A percentile compares a stretch with the other conserved stretches of the same genome.
Evolutionary conservation across 2,329 filamentous ascomycete species (phyloP).

Genomic region (Ophiobolus disseminans): DNA sequence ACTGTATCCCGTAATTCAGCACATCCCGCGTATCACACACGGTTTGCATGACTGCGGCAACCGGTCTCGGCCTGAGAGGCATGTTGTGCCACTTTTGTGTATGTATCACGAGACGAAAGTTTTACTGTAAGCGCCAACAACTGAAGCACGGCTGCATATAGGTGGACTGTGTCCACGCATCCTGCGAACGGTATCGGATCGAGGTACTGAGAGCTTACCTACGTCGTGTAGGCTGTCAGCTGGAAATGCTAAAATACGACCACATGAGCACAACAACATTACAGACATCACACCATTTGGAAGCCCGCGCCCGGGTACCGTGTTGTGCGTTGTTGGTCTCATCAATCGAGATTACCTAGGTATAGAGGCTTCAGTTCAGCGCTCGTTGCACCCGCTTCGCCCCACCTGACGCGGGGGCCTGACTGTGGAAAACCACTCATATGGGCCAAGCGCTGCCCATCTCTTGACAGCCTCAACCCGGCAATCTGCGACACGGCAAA

Average conservation of each 20-base stretch:
- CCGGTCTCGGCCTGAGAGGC: constrained; percentile 30
- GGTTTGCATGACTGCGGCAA: constrained; percentile 32
- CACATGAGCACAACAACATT: constrained; percentile 14
- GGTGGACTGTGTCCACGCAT: constrained; percentile 20
- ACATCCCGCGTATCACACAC: constrained; percentile 36
- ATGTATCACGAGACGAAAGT: constrained; percentile 40
- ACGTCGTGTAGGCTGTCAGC: constrained; percentile 19
- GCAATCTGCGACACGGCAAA: constrained; percentile 44
- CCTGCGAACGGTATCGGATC: constrained; percentile 25
- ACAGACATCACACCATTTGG: constrained; percentile 21
- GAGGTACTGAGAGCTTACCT: constrained; percentile 25
- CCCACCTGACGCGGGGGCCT: constrained; percentile 17
- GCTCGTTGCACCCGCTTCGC: constrained; percentile 12
- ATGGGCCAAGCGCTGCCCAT: constrained; percentile 26
- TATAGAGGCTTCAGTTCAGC: constrained; percentile 25
- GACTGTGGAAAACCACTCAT: constrained; percentile 4
- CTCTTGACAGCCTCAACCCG: constrained; percentile 41
- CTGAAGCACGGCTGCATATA: constrained; percentile 1
- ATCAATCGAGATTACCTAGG: constrained; percentile 34
- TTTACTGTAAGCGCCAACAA: constrained; percentile 31
- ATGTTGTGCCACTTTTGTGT: constrained; percentile 29
- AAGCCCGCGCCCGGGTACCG: constrained; percentile 17
- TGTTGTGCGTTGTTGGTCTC: constrained; percentile 20
- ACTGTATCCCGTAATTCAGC: constrained; percentile 13
- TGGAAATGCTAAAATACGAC: constrained; percentile 8